Evolutionary conservation across 306 rosid species (phyloP).

Genomic region (Quercus variabilis): DNA sequence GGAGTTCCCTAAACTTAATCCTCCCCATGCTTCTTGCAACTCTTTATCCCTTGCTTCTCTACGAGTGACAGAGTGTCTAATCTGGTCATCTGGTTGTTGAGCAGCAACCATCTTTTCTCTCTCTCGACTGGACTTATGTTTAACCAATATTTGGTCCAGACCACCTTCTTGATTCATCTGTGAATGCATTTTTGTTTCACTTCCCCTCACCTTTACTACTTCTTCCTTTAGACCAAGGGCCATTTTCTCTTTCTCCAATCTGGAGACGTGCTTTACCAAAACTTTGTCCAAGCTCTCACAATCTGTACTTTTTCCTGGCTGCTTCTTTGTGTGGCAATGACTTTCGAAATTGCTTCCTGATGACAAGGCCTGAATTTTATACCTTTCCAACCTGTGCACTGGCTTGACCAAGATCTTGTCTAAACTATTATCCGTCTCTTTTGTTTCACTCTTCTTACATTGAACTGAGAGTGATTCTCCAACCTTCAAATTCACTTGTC

Average conservation of each 20-base stretch:
- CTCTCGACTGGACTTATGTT: slow-evolving; percentile 77
- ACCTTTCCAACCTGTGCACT: slow-evolving; percentile 63
- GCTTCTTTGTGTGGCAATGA: slow-evolving; percentile 36
- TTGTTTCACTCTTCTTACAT: not conserved
- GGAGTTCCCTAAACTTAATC: slow-evolving; percentile 77
- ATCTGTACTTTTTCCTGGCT: slow-evolving; percentile 28
- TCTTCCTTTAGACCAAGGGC: slow-evolving; percentile 35
- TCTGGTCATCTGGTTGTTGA: slow-evolving; percentile 41
- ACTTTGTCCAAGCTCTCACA: slow-evolving; percentile 74
- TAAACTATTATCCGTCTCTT: slow-evolving; percentile 39
- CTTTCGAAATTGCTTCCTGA: slow-evolving; percentile 29
- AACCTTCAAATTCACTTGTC: not conserved
- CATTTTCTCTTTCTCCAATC: slow-evolving; percentile 74
- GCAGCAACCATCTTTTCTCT: slow-evolving; percentile 63
- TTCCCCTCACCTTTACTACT: slow-evolving; percentile 33
- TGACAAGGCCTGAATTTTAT: slow-evolving; percentile 51
- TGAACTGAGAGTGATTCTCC: not conserved
- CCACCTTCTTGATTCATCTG: slow-evolving; percentile 41
- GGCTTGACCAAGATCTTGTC: slow-evolving; percentile 66
- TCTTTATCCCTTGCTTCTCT: slow-evolving; percentile 81
- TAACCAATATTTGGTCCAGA: slow-evolving; percentile 60
- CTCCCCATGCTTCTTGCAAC: slow-evolving; percentile 84
- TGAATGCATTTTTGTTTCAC: slow-evolving; percentile 23
- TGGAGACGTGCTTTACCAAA: slow-evolving; percentile 77
- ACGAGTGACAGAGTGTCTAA: slow-evolving; percentile 39